Conservation (phyloP, 202 grass and related monocot genomes). For the Zoysia matrella region DNA sequence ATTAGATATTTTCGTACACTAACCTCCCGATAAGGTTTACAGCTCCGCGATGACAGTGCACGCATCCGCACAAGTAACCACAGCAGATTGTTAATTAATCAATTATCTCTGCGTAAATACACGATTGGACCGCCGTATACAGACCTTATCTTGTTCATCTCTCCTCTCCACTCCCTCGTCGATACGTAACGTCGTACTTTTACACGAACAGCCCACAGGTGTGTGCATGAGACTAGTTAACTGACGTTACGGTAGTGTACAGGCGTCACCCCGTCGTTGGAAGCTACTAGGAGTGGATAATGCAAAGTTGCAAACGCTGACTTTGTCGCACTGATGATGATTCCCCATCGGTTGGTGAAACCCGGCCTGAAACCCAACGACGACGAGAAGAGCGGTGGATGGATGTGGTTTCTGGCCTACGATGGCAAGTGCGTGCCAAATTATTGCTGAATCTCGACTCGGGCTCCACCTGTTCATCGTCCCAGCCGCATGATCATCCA, state of each 20-base stretch:
- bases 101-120: neutral
- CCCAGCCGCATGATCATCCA: conserved; percentile 14
- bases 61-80: neutral
- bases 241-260: neutral
- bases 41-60: conserved; percentile 17
- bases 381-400: neutral
- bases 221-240: conserved; percentile 11
- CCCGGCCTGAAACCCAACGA: neutral
- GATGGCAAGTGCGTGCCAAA: neutral
- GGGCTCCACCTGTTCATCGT: conserved; percentile 31
- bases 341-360: neutral
- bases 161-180: too few relatives aligned
- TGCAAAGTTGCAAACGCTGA: neutral
- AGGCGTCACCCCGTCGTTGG: neutral
- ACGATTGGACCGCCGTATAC: conserved; percentile 4
- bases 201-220: conserved; percentile 4
- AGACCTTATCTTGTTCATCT: conserved; percentile 39
- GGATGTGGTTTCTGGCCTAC: conserved; percentile 32
- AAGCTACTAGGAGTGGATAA: neutral
- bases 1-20: neutral
- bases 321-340: neutral
- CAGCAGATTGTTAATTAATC: neutral
- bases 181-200: too few relatives aligned
- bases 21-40: conserved; percentile 28
- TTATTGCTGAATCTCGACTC: neutral